phyloP scores from a whole-genome alignment of 2,329 filamentous ascomycete genomes.

The Penicillium sp. region DNA sequence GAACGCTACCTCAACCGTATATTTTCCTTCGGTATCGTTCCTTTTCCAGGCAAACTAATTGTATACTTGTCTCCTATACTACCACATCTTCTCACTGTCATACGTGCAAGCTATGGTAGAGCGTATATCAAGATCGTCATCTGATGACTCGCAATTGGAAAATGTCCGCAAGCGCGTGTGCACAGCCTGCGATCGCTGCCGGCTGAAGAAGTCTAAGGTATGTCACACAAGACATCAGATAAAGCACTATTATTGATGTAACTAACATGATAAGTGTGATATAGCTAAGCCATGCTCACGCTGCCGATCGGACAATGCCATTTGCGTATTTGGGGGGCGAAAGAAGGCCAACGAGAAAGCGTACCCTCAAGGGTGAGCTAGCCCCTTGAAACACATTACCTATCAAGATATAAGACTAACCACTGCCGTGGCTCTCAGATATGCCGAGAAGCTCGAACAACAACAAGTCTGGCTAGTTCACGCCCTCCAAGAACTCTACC shows the following conservation, averaged over 20 bases:
- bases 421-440: conserved; percentile 39
- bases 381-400: not conserved
- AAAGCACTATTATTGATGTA: conserved; percentile 14
- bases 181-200: conserved; percentile 66
- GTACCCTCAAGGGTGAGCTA: conserved; percentile 63
- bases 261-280: conserved; percentile 50
- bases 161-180: conserved; percentile 58
- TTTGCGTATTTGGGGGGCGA: conserved; percentile 64
- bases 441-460: conserved; percentile 67
- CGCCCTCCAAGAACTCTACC: conserved; percentile 62
- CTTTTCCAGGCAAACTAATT: not conserved
- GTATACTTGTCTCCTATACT: not conserved
- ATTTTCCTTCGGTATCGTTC: not conserved
- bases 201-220: conserved; percentile 66
- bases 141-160: not conserved
- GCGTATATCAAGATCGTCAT: not conserved
- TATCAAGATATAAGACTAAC: conserved; percentile 7
- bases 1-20: not conserved
- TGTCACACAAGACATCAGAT: conserved; percentile 3
- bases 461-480: conserved; percentile 63
- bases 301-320: conserved; percentile 63
- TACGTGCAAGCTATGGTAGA: not conserved
- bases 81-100: not conserved
- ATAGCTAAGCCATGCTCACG: conserved; percentile 61
- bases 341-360: conserved; percentile 67